Base-by-base conservation (phyloP, 768 basidiomycete species). In the Suillus subaureus region DNA sequence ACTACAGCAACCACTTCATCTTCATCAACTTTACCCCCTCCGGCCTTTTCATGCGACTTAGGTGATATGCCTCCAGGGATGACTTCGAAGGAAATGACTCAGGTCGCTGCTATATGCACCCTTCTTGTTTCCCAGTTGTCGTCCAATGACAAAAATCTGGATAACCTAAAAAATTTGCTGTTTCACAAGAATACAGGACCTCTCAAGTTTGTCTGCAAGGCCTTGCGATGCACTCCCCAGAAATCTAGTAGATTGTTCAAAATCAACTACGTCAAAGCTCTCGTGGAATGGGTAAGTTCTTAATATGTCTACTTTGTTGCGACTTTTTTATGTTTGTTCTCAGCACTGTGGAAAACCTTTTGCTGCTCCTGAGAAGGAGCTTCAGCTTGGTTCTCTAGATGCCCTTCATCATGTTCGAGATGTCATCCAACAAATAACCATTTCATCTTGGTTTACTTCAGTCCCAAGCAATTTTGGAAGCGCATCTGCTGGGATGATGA, bases 401-500 rank as follows among this genome's bases (percentile, higher is more conserved):
- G 49, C 49, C 13, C 13, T 49, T 3, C 3, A 49, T 39, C 39
- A 5, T 21, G 21, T 63, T 16, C 33, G 6, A 55, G 51, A 64
- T 23, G 42, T 66, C 11, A 64, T 63, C 15, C 49, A 49, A 7
- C 4, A 42, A 1, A 58, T 61, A n/a, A 45, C 23, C n/a, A 4
- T 56, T 12, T 71, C 70, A 21, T 61, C 68, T 21, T 70, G 71
- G 65, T 13, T 67, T 23, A 47, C 39, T 33, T 43, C 49, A 4
- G 65, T 64, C 21, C 70, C 70, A n/a, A 16, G 40, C 8, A 66
- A 71, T 49, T 70, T 70, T 16, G 69, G 70, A 8, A 42, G 51
- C 3, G 28, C 54, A 16, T 42, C 28, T 57, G 75, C 77, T 3
- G 75, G 79, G 16, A 69, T 64, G 8, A 66, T 80, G 39, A 80